Conservation (phyloP, 306 rosid genomes). For the Aeschynomene evenia region DNA sequence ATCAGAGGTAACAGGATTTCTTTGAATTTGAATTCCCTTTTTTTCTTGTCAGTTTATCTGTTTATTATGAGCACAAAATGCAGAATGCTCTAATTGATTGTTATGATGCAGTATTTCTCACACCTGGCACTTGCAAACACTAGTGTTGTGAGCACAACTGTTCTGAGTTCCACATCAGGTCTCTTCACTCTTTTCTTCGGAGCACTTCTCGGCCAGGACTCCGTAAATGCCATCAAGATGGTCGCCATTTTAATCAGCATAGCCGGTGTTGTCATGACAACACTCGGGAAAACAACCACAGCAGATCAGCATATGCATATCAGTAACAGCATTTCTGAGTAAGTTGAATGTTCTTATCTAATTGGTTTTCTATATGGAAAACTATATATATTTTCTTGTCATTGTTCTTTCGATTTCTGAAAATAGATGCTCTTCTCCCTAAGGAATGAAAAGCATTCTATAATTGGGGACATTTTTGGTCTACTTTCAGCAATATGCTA, state of each 20-base stretch:
- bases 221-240: constrained; percentile 49
- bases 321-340: constrained; percentile 43
- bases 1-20: constrained; percentile 56
- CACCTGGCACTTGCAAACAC: constrained; percentile 70
- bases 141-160: constrained; percentile 70
- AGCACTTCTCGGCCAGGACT: constrained; percentile 62
- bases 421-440: neutral
- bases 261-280: constrained; percentile 67
- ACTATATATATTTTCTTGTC: neutral
- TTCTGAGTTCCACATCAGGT: constrained; percentile 65
- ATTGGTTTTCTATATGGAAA: neutral
- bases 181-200: constrained; percentile 72
- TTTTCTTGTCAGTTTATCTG: neutral
- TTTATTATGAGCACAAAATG: neutral
- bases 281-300: constrained; percentile 63
- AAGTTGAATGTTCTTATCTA: constrained; percentile 32
- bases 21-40: neutral
- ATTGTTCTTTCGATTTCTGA: neutral
- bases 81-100: constrained; percentile 24
- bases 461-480: constrained; percentile 52
- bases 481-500: constrained; percentile 63
- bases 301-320: constrained; percentile 38
- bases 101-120: constrained; percentile 57
- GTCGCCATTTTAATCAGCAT: constrained; percentile 62
- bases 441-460: constrained; percentile 55